Base-by-base conservation (phyloP, 768 basidiomycete species). In the Mycena rebaudengoi region DNA sequence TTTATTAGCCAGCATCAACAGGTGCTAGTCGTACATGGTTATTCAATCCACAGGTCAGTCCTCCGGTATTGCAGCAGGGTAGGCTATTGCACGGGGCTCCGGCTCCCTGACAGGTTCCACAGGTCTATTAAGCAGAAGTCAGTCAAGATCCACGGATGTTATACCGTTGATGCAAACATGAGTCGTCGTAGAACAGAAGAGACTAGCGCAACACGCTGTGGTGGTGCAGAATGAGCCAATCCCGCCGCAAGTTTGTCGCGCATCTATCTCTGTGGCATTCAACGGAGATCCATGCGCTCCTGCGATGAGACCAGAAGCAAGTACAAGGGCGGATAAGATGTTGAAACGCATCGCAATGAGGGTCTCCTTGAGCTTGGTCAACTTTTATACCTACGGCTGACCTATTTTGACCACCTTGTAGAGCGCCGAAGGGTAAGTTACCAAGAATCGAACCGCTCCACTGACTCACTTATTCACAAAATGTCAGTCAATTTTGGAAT, bases 281-380 rank as follows among this genome's bases (percentile, higher is more conserved):
- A 28, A 35, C 12, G 49, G 49, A 13, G 49, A 50, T 30, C 49
- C 49, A 35, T 50, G 23, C 29, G 49, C 16, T 26, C 29, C 16
- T 16, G 18, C 30, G 18, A 46, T 3, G 30, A 50, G 30, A 26
- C 6, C 33, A 23, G 49, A 30, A 32, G 29, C 32, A 23, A 50
- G 20, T 3, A 50, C 28, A 20, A 50, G 33, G 29, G 21, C 20
- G 7, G 49, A 25, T 2, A 21, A 50, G 5, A 33, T 30, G 4
- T 50, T 30, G 49, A 33, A 23, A 50, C n/a, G 49, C 49, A 50
- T 50, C 29, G n/a, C n/a, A n/a, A n/a, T n/a, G n/a, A n/a, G n/a
- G n/a, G n/a, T n/a, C n/a, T n/a, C n/a, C n/a, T n/a, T n/a, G n/a
- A n/a, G n/a, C n/a, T n/a, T n/a, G n/a, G n/a, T n/a, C n/a, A n/a